These are phyloP conservation scores for Telfairia occidentalis DNA, from an alignment of 331 rosid genomes.

Conservation along the genomic window DNA sequence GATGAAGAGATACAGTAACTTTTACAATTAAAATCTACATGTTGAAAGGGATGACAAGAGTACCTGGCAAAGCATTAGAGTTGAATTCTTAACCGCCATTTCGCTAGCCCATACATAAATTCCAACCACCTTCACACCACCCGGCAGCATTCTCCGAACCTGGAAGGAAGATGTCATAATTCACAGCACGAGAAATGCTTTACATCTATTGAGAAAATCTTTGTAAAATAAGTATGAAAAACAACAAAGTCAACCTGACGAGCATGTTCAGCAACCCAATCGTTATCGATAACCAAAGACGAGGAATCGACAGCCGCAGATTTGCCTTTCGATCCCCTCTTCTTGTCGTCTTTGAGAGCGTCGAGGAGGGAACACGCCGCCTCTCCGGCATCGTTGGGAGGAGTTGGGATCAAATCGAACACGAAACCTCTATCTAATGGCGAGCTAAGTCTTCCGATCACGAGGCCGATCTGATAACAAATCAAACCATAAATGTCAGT, in stretches of 20 bases:
- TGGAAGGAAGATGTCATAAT: constrained; percentile 14
- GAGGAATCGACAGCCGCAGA: constrained; percentile 42
- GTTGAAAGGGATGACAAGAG: neutral
- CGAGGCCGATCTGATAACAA: constrained; percentile 56
- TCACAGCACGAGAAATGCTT: neutral
- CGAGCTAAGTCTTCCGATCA: constrained; percentile 63
- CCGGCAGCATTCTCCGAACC: constrained; percentile 80
- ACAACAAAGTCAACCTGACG: constrained; percentile 41
- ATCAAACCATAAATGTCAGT: neutral
- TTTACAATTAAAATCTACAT: neutral
- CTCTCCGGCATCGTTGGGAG: constrained; percentile 57
- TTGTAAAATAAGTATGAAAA: neutral
- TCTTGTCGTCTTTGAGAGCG: constrained; percentile 41
- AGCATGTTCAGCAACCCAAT: constrained; percentile 87
- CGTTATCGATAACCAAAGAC: constrained; percentile 58
- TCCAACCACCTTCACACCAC: constrained; percentile 77
- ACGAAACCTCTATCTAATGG: constrained; percentile 57
- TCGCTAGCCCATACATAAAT: constrained; percentile 63
- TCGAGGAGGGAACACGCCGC: constrained; percentile 45
- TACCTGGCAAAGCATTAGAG: constrained; percentile 60
- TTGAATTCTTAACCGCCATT: constrained; percentile 56
- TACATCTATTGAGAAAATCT: neutral
- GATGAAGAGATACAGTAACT: neutral
- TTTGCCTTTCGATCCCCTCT: constrained; percentile 51
- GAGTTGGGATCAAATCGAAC: constrained; percentile 71